Evolutionary conservation across 176 grass and related monocot species (phyloP).

Genomic region (Cymbopogon citratus): DNA sequence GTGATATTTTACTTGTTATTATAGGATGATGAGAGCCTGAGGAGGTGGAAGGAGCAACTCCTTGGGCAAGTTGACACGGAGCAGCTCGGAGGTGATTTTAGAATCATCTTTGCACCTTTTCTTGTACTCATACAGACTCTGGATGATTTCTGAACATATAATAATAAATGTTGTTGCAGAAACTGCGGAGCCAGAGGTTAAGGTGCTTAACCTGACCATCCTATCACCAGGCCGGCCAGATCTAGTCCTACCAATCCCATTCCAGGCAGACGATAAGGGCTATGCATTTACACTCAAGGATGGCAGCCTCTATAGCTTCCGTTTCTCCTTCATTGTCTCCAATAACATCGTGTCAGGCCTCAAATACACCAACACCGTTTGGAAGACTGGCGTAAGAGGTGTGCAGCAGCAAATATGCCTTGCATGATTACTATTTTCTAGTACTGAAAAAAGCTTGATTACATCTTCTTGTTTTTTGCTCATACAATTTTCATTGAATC

Average conservation of each 20-base stretch:
- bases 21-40: conserved; percentile 85
- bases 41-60: conserved; percentile 90
- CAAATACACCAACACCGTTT: conserved; percentile 85
- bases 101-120: background rate
- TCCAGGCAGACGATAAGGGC: conserved; percentile 57
- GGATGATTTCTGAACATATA: background rate
- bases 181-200: conserved; percentile 72
- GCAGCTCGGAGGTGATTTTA: conserved; percentile 61
- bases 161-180: conserved; percentile 33
- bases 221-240: conserved; percentile 47
- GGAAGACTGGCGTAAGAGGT: conserved; percentile 88
- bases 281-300: conserved; percentile 83
- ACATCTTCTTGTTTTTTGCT: background rate
- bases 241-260: conserved; percentile 67
- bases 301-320: conserved; percentile 76
- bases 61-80: conserved; percentile 72
- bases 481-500: background rate
- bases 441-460: background rate
- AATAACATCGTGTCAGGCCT: conserved; percentile 94
- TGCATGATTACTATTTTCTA: conserved; percentile 10
- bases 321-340: conserved; percentile 65
- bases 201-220: conserved; percentile 72
- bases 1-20: background rate
- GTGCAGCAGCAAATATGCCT: background rate
- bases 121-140: background rate